Conservation (phyloP, 305 asterid species). For the Solanum hybrid region DNA sequence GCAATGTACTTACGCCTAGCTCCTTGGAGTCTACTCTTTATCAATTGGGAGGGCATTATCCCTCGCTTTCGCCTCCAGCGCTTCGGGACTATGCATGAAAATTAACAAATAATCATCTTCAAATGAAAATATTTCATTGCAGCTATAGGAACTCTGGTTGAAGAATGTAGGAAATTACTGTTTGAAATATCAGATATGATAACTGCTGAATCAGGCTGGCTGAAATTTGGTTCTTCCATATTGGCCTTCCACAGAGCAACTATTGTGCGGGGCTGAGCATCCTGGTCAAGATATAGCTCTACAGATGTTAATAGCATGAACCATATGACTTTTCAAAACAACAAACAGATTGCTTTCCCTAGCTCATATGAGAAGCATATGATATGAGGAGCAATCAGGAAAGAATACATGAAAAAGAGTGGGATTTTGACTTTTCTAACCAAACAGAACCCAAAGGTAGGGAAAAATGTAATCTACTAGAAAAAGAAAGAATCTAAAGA, state of each 20-base stretch:
- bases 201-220: conserved; percentile 66
- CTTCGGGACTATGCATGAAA: conserved; percentile 55
- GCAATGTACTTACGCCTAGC: conserved; percentile 61
- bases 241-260: conserved; percentile 88
- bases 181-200: conserved; percentile 48
- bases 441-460: background rate
- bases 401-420: background rate
- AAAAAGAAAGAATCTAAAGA: background rate
- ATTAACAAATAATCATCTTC: conserved; percentile 33
- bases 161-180: conserved; percentile 38
- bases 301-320: background rate
- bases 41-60: conserved; percentile 53
- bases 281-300: conserved; percentile 38
- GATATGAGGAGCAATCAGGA: background rate
- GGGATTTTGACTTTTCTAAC: background rate
- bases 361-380: background rate
- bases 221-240: conserved; percentile 73
- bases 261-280: conserved; percentile 72
- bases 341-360: background rate
- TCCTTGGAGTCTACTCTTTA: conserved; percentile 8
- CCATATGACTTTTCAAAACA: background rate
- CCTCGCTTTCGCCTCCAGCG: conserved; percentile 69
- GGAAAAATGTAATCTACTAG: background rate
- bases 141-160: background rate
- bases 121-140: background rate